Evolutionary conservation across 192 early-diverging fungal genomes (phyloP).

Genomic region (Gigaspora rosea): DNA sequence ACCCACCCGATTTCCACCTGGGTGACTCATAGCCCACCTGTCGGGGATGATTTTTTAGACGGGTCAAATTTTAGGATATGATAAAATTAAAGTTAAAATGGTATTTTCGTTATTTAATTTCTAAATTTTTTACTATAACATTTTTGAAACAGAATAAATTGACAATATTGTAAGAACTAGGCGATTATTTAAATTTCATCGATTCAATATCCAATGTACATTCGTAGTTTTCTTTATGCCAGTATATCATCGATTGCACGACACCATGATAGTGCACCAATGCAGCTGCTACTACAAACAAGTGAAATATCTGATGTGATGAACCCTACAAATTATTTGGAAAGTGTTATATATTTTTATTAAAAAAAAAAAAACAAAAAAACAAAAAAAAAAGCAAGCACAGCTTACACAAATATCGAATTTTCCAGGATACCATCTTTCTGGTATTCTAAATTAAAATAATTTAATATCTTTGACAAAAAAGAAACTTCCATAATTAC

Average conservation of each 20-base stretch:
- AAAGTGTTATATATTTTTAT: neutral
- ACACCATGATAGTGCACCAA: conserved; percentile 70
- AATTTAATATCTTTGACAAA: neutral
- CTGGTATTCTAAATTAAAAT: conserved; percentile 63
- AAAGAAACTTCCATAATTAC: neutral
- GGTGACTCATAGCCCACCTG: no score
- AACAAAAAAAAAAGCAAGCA: neutral
- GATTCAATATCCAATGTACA: conserved; percentile 36
- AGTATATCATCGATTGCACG: conserved; percentile 54
- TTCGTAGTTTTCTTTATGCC: conserved; percentile 48
- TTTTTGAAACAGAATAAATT: no score
- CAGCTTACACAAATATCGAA: conserved; percentile 76
- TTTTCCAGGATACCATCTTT: conserved; percentile 80
- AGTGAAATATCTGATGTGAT: conserved; percentile 91
- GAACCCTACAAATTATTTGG: conserved; percentile 46
- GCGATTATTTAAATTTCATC: conserved; percentile 31
- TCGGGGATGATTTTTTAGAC: no score
- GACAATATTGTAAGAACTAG: neutral
- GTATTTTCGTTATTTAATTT: no score
- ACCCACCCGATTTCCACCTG: no score
- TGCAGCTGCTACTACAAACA: conserved; percentile 76
- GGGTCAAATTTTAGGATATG: no score
- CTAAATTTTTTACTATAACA: no score
- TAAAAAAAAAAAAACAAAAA: neutral
- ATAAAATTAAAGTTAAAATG: no score